Evolutionary conservation across 169 alveolate genomes (phyloP).

Genomic region (Plasmodium vinckei): DNA sequence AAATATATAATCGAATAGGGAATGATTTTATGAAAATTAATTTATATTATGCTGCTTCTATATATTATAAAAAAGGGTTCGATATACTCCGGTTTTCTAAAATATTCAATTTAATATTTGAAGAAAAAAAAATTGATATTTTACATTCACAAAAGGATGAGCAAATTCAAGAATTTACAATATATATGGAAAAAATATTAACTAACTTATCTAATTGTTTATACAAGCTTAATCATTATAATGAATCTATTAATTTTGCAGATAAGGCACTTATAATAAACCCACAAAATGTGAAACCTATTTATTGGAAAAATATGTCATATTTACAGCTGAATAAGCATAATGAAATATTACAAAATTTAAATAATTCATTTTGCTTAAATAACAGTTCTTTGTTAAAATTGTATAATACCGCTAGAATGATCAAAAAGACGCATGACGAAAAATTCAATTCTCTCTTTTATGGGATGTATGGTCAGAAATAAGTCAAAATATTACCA

Average conservation of each 20-base stretch:
- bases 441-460: slow-evolving; percentile 55
- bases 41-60: slow-evolving; percentile 51
- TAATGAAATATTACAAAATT: slow-evolving; percentile 53
- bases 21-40: slow-evolving; percentile 47
- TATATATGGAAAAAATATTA: slow-evolving; percentile 47
- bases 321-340: slow-evolving; percentile 64
- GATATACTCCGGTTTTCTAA: slow-evolving; percentile 62
- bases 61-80: slow-evolving; percentile 71
- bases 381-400: slow-evolving; percentile 32
- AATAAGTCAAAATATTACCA: not conserved
- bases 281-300: slow-evolving; percentile 61
- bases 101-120: slow-evolving; percentile 64
- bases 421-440: slow-evolving; percentile 68
- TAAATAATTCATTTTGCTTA: slow-evolving; percentile 72
- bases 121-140: slow-evolving; percentile 42
- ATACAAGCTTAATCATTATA: slow-evolving; percentile 59
- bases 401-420: slow-evolving; percentile 57
- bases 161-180: not conserved
- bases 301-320: slow-evolving; percentile 75
- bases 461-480: slow-evolving; percentile 73
- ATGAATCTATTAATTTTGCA: slow-evolving; percentile 61
- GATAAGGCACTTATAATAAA: slow-evolving; percentile 51
- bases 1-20: slow-evolving; percentile 61
- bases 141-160: slow-evolving; percentile 10
- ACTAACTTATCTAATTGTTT: slow-evolving; percentile 53